phyloP scores from a whole-genome alignment of 768 basidiomycete genomes.

The Amanita thiersii region DNA sequence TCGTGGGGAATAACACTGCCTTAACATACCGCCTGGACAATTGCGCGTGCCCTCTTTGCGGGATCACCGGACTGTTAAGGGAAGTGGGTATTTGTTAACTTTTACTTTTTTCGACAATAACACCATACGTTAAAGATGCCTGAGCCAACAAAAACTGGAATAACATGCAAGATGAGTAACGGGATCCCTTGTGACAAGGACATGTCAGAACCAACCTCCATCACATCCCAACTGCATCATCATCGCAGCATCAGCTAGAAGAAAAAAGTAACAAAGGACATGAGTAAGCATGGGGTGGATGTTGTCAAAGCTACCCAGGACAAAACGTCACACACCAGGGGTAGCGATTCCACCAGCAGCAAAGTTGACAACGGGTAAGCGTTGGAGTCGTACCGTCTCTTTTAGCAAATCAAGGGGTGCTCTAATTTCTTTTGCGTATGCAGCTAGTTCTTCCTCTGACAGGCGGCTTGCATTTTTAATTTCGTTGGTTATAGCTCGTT shows the following conservation, averaged over 20 bases:
- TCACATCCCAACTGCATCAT: slow-evolving; percentile 99
- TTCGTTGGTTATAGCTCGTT: slow-evolving; percentile 73
- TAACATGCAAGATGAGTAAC: slow-evolving; percentile 2
- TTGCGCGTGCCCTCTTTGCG: slow-evolving; percentile 87
- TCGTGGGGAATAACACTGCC: too few relatives aligned
- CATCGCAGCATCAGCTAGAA: slow-evolving; percentile 83
- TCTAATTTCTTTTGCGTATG: slow-evolving; percentile 84
- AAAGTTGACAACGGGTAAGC: slow-evolving; percentile 94
- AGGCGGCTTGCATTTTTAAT: slow-evolving; percentile 82
- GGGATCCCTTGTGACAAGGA: neutral
- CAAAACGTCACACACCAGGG: slow-evolving; percentile 46
- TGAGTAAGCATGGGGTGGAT: slow-evolving; percentile 11
- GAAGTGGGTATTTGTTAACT: neutral
- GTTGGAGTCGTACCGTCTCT: slow-evolving; percentile 89
- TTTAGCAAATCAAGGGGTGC: slow-evolving; percentile 95
- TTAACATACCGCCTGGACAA: slow-evolving; percentile 80
- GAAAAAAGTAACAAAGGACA: too few relatives aligned
- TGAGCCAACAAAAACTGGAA: slow-evolving; percentile 90
- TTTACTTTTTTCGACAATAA: neutral
- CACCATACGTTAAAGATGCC: slow-evolving; percentile 88
- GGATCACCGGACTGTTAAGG: slow-evolving; percentile 86
- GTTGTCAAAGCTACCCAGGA: neutral
- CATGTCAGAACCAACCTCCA: slow-evolving; percentile 56
- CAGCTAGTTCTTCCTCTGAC: slow-evolving; percentile 93
- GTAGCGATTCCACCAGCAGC: slow-evolving; percentile 93